Base-by-base conservation (phyloP, 1,284 basidiomycete species). In the Violaceomyces palustris region DNA sequence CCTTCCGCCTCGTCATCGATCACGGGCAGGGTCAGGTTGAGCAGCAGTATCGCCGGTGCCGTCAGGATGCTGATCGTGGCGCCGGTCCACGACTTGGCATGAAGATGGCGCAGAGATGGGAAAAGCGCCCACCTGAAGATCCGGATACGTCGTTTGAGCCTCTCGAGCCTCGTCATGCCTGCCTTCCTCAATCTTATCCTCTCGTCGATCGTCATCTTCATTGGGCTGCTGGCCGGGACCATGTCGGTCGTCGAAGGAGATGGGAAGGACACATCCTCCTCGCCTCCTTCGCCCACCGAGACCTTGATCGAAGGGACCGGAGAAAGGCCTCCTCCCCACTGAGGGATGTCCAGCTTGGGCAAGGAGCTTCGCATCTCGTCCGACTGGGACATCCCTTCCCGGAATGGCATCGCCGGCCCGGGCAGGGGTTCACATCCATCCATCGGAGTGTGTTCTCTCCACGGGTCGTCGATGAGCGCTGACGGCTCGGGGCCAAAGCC, bases 21-120 rank as follows among this genome's bases (percentile, higher is more conserved):
- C 4, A 97, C 91, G 3, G 92, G 92, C 6, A 96, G 77, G 0
- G 93, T 97, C 14, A 96, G 65, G 0, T 91, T 96, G 39, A 98
- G 78, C 10, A 80, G 77, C 70, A 94, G 77, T 6, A 97, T 83
- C 0, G 91, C 88, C 0, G 93, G 93, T 0, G 84, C 83, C 6
- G 89, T 89, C 43, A 92, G 80, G 12, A 94, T 62, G 0, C 85
- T 83, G 0, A 87, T 84, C 15, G 87, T 75, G 73, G 83, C 83
- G 4, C 86, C 86, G 6, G 86, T 58, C 42, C 83, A 64, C 9
- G 84, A 83, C 73, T 93, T 92, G 35, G 79, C 77, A 22, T 77
- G 63, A 72, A 94, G 86, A 45, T 82, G 78, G 50, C 86, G 83
- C 5, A 98, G 75, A 0, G 91, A 88, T 0, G 93, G 92, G 75